phyloP scores from a whole-genome alignment of 208 protist species.

The Crithidia brevicula region DNA sequence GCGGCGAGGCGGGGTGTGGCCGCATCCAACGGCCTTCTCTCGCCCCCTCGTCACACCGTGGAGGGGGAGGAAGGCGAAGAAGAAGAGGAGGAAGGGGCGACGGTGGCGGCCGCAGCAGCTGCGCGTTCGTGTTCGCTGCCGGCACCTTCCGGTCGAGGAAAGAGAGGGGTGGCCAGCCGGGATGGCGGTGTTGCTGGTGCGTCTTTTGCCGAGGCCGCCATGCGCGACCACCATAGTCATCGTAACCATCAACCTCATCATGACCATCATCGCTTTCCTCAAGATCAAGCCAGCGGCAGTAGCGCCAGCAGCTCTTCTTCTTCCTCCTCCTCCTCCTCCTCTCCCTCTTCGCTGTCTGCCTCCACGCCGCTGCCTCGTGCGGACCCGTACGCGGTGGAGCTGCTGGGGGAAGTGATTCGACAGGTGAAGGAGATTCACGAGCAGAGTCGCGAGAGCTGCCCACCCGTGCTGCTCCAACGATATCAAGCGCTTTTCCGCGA shows the following conservation, averaged over 20 bases:
- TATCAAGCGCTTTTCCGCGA: slow-evolving; percentile 39
- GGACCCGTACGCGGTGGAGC: slow-evolving; percentile 5
- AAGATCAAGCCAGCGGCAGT: too few relatives aligned
- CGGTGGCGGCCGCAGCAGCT: not conserved
- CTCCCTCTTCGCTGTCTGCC: not conserved
- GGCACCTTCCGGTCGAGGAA: too few relatives aligned
- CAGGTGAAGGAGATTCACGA: slow-evolving; percentile 18
- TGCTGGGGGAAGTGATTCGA: slow-evolving; percentile 15
- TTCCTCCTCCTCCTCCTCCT: not conserved
- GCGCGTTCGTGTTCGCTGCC: too few relatives aligned
- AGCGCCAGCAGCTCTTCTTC: not conserved
- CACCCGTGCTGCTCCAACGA: slow-evolving; percentile 34
- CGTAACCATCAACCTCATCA: too few relatives aligned
- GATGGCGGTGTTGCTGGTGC: too few relatives aligned
- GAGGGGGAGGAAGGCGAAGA: not conserved
- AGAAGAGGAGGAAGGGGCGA: not conserved
- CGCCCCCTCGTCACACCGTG: not conserved
- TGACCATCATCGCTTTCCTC: too few relatives aligned
- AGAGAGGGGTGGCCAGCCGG: too few relatives aligned
- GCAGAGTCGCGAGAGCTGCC: slow-evolving; percentile 29
- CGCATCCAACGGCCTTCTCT: not conserved
- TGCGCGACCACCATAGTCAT: too few relatives aligned
- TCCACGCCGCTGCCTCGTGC: not conserved
- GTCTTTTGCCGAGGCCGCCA: too few relatives aligned
- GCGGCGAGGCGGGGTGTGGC: not conserved